Conservation (phyloP, 129 eudicot genomes). For the Centella asiatica region DNA sequence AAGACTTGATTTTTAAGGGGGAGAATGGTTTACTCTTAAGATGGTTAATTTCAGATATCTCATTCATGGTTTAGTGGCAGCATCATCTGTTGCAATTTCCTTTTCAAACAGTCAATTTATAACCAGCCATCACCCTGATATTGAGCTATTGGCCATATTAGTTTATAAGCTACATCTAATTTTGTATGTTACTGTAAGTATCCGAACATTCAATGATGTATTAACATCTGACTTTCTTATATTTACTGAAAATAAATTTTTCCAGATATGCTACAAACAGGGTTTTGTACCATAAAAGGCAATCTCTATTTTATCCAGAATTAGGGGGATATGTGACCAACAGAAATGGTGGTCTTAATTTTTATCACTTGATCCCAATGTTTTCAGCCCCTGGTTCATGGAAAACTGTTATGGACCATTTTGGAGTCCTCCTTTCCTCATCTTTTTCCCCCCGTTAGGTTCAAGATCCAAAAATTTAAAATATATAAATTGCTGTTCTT, state of each 20-base stretch:
- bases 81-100: not conserved
- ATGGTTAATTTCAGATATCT: too few species aligned
- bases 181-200: not conserved
- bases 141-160: not conserved
- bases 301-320: not conserved
- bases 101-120: not conserved
- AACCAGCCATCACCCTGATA: not conserved
- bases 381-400: not conserved
- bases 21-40: too few species aligned
- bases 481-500: not conserved
- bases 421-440: not conserved
- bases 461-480: not conserved
- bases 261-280: not conserved
- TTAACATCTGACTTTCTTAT: too few species aligned
- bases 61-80: too few species aligned
- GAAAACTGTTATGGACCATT: not conserved
- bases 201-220: not conserved
- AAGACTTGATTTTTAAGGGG: too few species aligned
- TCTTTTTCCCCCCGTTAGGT: not conserved
- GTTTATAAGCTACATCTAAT: not conserved
- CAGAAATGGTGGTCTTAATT: not conserved
- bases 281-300: not conserved
- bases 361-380: not conserved
- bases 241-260: too few species aligned
- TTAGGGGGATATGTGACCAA: not conserved